These are phyloP conservation scores for Spizellomyces sp. DNA, from an alignment of 192 early-diverging fungal genomes.

Conservation along the genomic window DNA sequence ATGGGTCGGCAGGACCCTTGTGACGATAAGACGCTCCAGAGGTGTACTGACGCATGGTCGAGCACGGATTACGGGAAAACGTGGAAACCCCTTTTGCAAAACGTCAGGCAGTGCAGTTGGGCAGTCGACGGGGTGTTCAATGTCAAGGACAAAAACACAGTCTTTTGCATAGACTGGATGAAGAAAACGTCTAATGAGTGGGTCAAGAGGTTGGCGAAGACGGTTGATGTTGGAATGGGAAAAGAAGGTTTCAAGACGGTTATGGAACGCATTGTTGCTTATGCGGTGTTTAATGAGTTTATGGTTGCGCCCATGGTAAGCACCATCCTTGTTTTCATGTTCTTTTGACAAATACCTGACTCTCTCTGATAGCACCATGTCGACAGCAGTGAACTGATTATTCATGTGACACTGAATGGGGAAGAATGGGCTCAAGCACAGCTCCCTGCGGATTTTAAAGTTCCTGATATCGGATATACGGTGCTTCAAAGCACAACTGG, in stretches of 20 bases:
- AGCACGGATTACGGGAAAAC: neutral
- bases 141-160: slow-evolving; percentile 59
- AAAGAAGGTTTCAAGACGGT: slow-evolving; percentile 26
- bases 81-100: slow-evolving; percentile 38
- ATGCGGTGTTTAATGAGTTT: slow-evolving; percentile 69
- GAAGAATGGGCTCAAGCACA: slow-evolving; percentile 66
- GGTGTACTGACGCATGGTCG: neutral
- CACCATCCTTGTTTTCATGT: neutral
- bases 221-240: slow-evolving; percentile 19
- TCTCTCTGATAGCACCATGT: neutral
- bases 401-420: slow-evolving; percentile 56
- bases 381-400: neutral
- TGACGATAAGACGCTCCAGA: too few relatives aligned
- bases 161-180: slow-evolving; percentile 72
- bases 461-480: slow-evolving; percentile 76
- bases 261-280: slow-evolving; percentile 24
- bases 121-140: slow-evolving; percentile 50
- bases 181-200: slow-evolving; percentile 58
- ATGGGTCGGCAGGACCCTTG: too few relatives aligned
- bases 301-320: slow-evolving; percentile 75
- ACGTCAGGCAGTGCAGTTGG: slow-evolving; percentile 80
- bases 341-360: too few relatives aligned
- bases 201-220: slow-evolving; percentile 38
- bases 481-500: slow-evolving; percentile 82
- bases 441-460: slow-evolving; percentile 77